Base-by-base conservation (phyloP, 2,329 filamentous ascomycete genomes). In the Hymenoscyphus albidus region DNA sequence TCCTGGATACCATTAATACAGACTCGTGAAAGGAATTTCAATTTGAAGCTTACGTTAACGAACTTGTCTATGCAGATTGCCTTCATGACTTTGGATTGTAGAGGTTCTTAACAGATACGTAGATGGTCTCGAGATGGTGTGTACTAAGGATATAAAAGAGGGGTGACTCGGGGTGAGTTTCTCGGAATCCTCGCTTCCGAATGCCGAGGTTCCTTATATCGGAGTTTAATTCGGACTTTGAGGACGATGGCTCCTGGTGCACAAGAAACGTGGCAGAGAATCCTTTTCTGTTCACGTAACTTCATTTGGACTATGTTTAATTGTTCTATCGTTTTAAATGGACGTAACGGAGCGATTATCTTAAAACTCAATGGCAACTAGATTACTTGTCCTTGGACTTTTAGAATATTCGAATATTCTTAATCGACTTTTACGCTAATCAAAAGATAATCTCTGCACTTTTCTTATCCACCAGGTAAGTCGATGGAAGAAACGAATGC, bases 1-100 rank as follows among this genome's bases (percentile, higher is more conserved):
- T 70, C 60, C 68, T 70, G 38, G 12, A 55, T 62, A 65, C 70
- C 32, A n/a, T 67, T 40, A 76, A 69, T 64, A 71, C 69, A 12
- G 3, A 27, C 48, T 22, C 48, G 22, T 13, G 0, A 22, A 22
- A 51, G n/a, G n/a, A 27, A 22, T 2, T 10, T 22, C 3, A n/a
- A 4, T 51, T 48, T 35, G 16, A n/a, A 51, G 18, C 48, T 27
- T 27, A 27, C 48, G 9, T 54, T 18, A 54, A 54, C 18, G 22
- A 27, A 54, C 22, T 54, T 54, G 10, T 54, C 18, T 27, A 27
- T 54, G 22, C 18, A 27, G 1, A 54, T 27, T 18, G 48, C 18
- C 9, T 54, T 54, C 48, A 54, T 54, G 18, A 54, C 48, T 54
- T 54, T 0, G 1, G 18, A 12, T 54, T 54, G 3, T 4, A 1